Evolutionary conservation across 352 stramenopile species (phyloP), one percentile per base, ranked within the genome.

Genomic region (Phytophthora syringae): DNA sequence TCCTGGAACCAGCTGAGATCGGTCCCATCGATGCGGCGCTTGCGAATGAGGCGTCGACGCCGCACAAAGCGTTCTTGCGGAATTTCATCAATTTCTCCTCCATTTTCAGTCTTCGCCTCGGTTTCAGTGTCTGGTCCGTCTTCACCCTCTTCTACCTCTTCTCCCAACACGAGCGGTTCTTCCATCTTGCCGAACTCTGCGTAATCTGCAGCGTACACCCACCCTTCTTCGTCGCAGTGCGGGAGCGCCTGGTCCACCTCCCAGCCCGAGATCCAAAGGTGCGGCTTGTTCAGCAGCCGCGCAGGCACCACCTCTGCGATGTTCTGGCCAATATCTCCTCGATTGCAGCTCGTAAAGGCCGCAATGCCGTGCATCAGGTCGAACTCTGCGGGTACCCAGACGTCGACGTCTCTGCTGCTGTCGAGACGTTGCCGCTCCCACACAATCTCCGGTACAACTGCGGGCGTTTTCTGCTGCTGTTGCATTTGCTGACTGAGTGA

Each of bases 1-100:
- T 95, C 86, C 51, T 93, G 80, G 57, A 92, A 92, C 86, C 86
- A 95, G 47, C 86, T 88, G 43, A 92, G 68, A 50, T 92, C 82
- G 27, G 74, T 92, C 25, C 83, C 78, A 22, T 91, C 82, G 18
- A 92, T 92, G 49, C 84, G 74, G 9, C 86, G 81, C 65, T 87
- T 84, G 3, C 86, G 81, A 4, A 89, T 55, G 13, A 91, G 57
- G 16, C 82, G 73, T 34, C 86, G 68, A 13, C 81, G 79, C 12
- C 84, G 74, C 60, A 88, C 79, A 11, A 76, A 60, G 12, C 68
- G 55, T 16, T 70, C 54, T 10, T 55, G 42, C 2, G 24, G 11
- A 22, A 25, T 57, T 21, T 60, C 50, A 7, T 45, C 25, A 24
- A 18, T 32, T 27, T 60, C 7, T 48, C 61, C 45, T 53, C 43